These are phyloP conservation scores for Quercus engelmannii DNA, from an alignment of 306 rosid genomes.

Conservation along the genomic window DNA sequence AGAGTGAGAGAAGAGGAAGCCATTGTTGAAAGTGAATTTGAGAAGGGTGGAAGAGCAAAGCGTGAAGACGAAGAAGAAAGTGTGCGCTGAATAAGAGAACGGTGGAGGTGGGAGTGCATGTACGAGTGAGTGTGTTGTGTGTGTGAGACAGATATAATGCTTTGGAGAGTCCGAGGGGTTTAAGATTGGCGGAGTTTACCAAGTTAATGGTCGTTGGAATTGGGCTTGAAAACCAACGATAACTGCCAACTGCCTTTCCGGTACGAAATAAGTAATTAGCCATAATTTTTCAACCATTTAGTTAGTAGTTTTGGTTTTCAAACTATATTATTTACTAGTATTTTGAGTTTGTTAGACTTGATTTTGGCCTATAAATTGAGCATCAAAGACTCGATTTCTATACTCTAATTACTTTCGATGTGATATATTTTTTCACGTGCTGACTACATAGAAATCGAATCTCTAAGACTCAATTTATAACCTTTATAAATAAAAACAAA, in stretches of 20 bases:
- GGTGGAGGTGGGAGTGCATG: slow-evolving; percentile 33
- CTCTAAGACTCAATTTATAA: no score
- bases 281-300: no score
- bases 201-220: slow-evolving; percentile 17
- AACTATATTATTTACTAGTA: no score
- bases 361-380: no score
- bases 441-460: no score
- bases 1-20: slow-evolving; percentile 48
- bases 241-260: slow-evolving; percentile 38
- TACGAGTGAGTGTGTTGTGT: not conserved
- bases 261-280: no score
- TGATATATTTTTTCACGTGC: no score
- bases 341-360: no score
- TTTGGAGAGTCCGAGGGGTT: slow-evolving; percentile 6
- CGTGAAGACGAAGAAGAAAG: slow-evolving; percentile 10
- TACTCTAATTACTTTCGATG: no score
- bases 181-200: slow-evolving; percentile 55
- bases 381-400: no score
- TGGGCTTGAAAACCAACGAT: slow-evolving; percentile 31
- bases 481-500: no score
- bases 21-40: slow-evolving; percentile 41
- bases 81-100: slow-evolving; percentile 31
- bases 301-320: no score
- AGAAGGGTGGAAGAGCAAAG: not conserved
- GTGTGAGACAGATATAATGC: not conserved